Evolutionary conservation across 2,329 filamentous ascomycete genomes (phyloP).

Genomic region (Talaromyces sp.): DNA sequence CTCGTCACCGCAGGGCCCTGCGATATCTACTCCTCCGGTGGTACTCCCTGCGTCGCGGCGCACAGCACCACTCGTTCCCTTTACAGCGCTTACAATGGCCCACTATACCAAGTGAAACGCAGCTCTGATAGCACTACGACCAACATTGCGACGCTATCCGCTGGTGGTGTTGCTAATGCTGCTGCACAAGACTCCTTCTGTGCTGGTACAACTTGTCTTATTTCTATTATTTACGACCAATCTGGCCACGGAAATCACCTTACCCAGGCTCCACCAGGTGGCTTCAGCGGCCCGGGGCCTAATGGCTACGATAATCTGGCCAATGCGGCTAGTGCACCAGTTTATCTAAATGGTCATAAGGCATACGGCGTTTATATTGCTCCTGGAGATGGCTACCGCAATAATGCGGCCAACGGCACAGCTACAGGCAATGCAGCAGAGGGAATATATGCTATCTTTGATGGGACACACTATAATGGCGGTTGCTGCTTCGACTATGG

Average conservation of each 20-base stretch:
- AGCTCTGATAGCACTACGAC: slow-evolving; percentile 47
- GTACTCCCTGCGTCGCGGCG: slow-evolving; percentile 59
- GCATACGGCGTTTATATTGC: slow-evolving; percentile 60
- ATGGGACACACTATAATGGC: slow-evolving; percentile 32
- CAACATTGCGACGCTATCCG: slow-evolving; percentile 48
- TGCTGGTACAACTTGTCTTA: slow-evolving; percentile 56
- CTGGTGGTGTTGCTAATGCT: slow-evolving; percentile 60
- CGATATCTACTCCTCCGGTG: slow-evolving; percentile 56
- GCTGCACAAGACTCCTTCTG: slow-evolving; percentile 59
- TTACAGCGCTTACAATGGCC: slow-evolving; percentile 49
- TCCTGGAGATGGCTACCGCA: slow-evolving; percentile 60
- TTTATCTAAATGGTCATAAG: slow-evolving; percentile 56
- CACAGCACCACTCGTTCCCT: slow-evolving; percentile 62
- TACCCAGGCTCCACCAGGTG: slow-evolving; percentile 53
- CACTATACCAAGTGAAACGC: slow-evolving; percentile 58
- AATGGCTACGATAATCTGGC: slow-evolving; percentile 58
- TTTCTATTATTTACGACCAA: slow-evolving; percentile 62
- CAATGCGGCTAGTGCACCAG: slow-evolving; percentile 55
- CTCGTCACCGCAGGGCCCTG: slow-evolving; percentile 53
- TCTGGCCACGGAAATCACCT: slow-evolving; percentile 59
- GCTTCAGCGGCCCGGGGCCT: slow-evolving; percentile 50
- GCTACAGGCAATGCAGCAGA: slow-evolving; percentile 51
- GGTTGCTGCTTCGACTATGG: slow-evolving; percentile 51
- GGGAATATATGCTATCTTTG: slow-evolving; percentile 32
- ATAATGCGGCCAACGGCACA: slow-evolving; percentile 49